A percentile compares a stretch with the other conserved stretches of the same genome.
Conservation (phyloP, 805 yeast genomes). For the Candida manassasensis region DNA sequence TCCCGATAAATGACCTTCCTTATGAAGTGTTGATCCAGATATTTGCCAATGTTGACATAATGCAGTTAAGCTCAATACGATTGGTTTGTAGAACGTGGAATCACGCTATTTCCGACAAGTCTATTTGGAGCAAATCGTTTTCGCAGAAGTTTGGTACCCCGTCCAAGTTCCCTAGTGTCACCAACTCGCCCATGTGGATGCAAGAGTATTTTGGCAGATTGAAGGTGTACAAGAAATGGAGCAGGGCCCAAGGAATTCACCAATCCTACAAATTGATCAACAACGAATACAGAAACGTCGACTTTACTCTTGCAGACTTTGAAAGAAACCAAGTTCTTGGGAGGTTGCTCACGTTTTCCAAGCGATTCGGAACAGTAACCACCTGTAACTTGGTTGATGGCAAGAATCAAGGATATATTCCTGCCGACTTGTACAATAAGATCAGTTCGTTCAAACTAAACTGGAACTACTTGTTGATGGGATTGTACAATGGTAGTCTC, state of each 20-base stretch:
- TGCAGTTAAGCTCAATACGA: slow-evolving; percentile 35
- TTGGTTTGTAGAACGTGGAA: slow-evolving; percentile 49
- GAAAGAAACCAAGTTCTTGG: slow-evolving; percentile 12
- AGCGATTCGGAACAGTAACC: slow-evolving; percentile 24
- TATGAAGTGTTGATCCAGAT: slow-evolving; percentile 42
- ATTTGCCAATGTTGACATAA: slow-evolving; percentile 43
- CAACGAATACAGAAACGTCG: slow-evolving; percentile 22
- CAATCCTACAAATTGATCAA: slow-evolving; percentile 26
- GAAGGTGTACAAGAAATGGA: slow-evolving; percentile 33
- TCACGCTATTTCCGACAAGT: slow-evolving; percentile 37
- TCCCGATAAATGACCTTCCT: slow-evolving; percentile 37
- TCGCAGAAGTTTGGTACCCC: slow-evolving; percentile 32
- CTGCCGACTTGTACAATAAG: slow-evolving; percentile 17
- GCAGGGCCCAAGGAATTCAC: slow-evolving; percentile 26
- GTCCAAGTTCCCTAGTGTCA: slow-evolving; percentile 38
- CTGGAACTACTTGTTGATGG: slow-evolving; percentile 31
- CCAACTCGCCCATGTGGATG: slow-evolving; percentile 43
- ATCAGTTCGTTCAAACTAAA: slow-evolving; percentile 13
- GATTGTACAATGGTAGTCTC: slow-evolving; percentile 24
- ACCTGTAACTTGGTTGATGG: slow-evolving; percentile 32
- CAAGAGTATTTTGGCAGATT: slow-evolving; percentile 42
- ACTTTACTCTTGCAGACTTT: slow-evolving; percentile 22
- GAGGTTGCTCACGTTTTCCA: slow-evolving; percentile 25
- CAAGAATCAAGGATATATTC: slow-evolving; percentile 33
- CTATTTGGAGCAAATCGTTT: slow-evolving; percentile 47